These are phyloP conservation scores for Rhizopus stolonifer DNA, from an alignment of 371 early-diverging fungal species.

Conservation along the genomic window DNA sequence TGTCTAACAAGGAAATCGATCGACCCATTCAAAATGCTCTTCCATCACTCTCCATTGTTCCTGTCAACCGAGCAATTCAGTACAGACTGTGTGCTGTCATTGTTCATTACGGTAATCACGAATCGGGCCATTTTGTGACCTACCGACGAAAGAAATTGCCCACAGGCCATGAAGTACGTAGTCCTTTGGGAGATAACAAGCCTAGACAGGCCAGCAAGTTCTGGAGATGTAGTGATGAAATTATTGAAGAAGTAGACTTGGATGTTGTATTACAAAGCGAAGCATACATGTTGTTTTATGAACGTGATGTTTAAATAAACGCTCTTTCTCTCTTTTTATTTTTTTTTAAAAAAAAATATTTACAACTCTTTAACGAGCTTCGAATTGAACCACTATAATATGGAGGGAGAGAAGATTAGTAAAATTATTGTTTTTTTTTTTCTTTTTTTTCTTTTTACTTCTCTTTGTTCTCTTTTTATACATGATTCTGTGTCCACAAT, in stretches of 20 bases:
- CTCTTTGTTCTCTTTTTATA: constrained; percentile 72
- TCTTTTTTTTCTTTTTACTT: too few species aligned
- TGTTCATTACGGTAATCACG: constrained; percentile 85
- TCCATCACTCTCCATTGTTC: constrained; percentile 35
- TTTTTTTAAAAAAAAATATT: not conserved
- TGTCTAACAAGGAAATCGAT: constrained; percentile 25
- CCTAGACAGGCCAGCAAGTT: constrained; percentile 50
- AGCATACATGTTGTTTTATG: constrained; percentile 90
- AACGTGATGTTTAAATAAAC: constrained; percentile 42
- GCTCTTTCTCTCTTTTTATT: not conserved
- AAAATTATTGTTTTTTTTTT: too few species aligned
- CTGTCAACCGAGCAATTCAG: constrained; percentile 32
- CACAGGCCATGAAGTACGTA: constrained; percentile 48
- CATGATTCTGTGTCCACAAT: constrained; percentile 95
- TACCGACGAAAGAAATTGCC: constrained; percentile 69
- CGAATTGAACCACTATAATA: constrained; percentile 82
- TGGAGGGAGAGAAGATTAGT: too few species aligned
- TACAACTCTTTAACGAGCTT: constrained; percentile 66
- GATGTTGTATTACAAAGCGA: constrained; percentile 69
- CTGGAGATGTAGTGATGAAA: constrained; percentile 87
- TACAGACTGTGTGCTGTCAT: constrained; percentile 85
- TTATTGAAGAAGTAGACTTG: constrained; percentile 75
- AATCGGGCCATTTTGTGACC: constrained; percentile 93
- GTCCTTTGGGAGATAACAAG: constrained; percentile 31
- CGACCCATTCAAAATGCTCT: constrained; percentile 37